These are phyloP conservation scores for Eutreptiella sp. DNA, from an alignment of 208 protist species.

Conservation along the genomic window DNA sequence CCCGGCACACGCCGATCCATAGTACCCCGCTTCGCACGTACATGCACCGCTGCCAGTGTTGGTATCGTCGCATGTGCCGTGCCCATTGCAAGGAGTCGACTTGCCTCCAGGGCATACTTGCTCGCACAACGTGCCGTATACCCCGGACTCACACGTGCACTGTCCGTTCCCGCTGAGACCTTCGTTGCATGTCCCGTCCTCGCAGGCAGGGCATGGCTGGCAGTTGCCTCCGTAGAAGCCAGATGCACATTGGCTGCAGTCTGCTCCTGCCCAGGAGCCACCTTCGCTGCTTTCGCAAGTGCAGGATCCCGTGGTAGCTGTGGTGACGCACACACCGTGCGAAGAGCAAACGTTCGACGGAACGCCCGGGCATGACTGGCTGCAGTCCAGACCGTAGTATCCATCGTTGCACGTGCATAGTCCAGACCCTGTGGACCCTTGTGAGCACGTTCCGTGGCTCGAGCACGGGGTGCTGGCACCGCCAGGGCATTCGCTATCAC, in stretches of 20 bases:
- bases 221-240: no score
- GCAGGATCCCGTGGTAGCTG: no score
- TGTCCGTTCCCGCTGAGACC: no score
- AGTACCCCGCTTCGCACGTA: constrained; percentile 15
- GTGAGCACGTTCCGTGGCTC: constrained; percentile 15
- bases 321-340: no score
- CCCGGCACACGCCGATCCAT: constrained; percentile 1
- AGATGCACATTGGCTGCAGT: no score
- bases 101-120: no score
- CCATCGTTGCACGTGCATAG: not conserved
- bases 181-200: no score
- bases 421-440: not conserved
- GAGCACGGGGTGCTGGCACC: constrained; percentile 7
- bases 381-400: constrained; percentile 10
- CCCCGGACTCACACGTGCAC: no score
- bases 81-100: constrained; percentile 9
- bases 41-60: constrained; percentile 9
- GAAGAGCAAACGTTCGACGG: constrained; percentile 23
- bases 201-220: no score
- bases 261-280: no score
- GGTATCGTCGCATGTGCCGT: constrained; percentile 14
- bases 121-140: no score
- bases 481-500: constrained; percentile 4
- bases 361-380: constrained; percentile 4
- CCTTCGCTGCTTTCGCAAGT: no score